Evolutionary conservation across 805 yeast species (phyloP).

Genomic region (Candida vaughaniae): DNA sequence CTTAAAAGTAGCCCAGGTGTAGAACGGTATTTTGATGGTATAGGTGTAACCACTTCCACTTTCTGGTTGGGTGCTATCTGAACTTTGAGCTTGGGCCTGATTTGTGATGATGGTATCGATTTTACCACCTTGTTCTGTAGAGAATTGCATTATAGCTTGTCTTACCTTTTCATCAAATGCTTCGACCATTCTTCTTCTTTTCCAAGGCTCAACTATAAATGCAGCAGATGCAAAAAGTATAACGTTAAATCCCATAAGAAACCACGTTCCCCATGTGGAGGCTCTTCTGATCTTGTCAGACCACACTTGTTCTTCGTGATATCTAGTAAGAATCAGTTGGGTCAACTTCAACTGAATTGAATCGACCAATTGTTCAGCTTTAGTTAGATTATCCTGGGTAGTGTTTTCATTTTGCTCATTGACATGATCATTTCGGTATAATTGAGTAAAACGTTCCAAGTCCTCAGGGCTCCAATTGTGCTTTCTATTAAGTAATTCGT

Average conservation of each 20-base stretch:
- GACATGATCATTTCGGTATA: constrained; percentile 78
- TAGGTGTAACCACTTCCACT: too few species aligned
- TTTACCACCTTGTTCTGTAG: constrained; percentile 13
- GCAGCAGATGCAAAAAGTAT: constrained; percentile 78
- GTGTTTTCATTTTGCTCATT: constrained; percentile 60
- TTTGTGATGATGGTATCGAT: constrained; percentile 9
- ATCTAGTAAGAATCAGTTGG: constrained; percentile 77
- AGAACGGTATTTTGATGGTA: constrained; percentile 8
- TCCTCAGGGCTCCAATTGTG: constrained; percentile 78
- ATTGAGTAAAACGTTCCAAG: constrained; percentile 76
- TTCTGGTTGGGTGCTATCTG: background rate
- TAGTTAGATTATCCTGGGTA: constrained; percentile 47
- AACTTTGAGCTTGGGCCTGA: constrained; percentile 3
- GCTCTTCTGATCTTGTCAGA: constrained; percentile 93
- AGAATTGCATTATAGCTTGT: constrained; percentile 25
- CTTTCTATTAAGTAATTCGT: constrained; percentile 83
- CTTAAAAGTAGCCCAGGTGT: constrained; percentile 19
- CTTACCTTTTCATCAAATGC: constrained; percentile 82
- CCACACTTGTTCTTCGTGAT: constrained; percentile 98
- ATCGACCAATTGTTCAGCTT: constrained; percentile 63
- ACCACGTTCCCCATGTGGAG: constrained; percentile 95
- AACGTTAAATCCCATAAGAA: constrained; percentile 84
- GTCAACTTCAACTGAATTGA: constrained; percentile 66
- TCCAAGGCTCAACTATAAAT: constrained; percentile 92
- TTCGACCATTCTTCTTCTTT: constrained; percentile 72